A percentile compares a stretch with the other conserved stretches of the same genome.
These are phyloP conservation scores for Alternaria incomplexa DNA, from an alignment of 2,329 filamentous ascomycete genomes.

Conservation along the genomic window DNA sequence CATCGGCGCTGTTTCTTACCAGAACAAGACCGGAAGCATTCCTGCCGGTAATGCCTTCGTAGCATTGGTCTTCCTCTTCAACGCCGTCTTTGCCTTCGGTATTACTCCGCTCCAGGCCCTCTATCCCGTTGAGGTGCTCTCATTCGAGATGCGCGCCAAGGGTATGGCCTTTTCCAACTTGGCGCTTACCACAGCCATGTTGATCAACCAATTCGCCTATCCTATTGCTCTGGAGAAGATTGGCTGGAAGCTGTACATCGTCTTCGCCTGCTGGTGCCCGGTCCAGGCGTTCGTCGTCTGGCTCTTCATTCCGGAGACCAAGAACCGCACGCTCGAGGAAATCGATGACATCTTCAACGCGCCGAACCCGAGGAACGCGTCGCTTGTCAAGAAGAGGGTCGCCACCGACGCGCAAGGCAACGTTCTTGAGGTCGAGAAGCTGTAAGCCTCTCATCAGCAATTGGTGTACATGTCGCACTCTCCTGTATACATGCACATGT, in stretches of 20 bases:
- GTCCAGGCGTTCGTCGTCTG: slow-evolving; percentile 26
- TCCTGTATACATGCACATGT: neutral
- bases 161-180: slow-evolving; percentile 36
- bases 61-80: slow-evolving; percentile 44
- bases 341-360: slow-evolving; percentile 33
- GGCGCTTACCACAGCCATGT: slow-evolving; percentile 24
- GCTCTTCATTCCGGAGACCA: slow-evolving; percentile 35
- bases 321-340: slow-evolving; percentile 36
- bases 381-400: slow-evolving; percentile 33
- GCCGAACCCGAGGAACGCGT: slow-evolving; percentile 29
- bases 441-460: slow-evolving; percentile 9
- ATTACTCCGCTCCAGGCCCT: slow-evolving; percentile 45
- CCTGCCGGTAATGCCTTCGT: slow-evolving; percentile 37
- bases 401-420: slow-evolving; percentile 24
- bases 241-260: slow-evolving; percentile 32
- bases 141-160: slow-evolving; percentile 45
- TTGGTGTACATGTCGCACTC: neutral
- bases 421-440: slow-evolving; percentile 33
- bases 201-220: slow-evolving; percentile 41
- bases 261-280: slow-evolving; percentile 30
- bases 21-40: slow-evolving; percentile 15
- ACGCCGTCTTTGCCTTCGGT: slow-evolving; percentile 40
- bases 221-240: slow-evolving; percentile 33
- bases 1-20: slow-evolving; percentile 21
- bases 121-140: slow-evolving; percentile 44